Base-by-base conservation (phyloP, 148 eudicot genomes). In the Vaccinium macrocarpon region DNA sequence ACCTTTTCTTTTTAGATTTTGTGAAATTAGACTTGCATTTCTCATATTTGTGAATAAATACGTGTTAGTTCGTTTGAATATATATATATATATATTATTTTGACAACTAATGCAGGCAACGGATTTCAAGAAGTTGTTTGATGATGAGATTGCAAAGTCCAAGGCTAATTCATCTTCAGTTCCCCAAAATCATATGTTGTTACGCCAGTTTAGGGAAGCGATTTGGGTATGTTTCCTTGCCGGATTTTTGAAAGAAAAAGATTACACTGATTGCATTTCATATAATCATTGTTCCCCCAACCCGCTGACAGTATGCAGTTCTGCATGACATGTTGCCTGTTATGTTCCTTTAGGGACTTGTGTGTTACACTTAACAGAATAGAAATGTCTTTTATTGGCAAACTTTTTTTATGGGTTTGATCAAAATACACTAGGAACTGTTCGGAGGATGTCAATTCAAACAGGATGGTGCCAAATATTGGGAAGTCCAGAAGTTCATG, bases 181-280 rank as follows among this genome's bases (percentile, higher is more conserved):
- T 85, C 84, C 88, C 48, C 90, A 92, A 82, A 89, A 87, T 76
- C 81, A 83, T 90, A 88, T 70, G 64, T 76, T 90, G 66, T 84
- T 96, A 80, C 93, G 96, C 78, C 95, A 91, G 80, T 96, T 96
- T 77, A 92, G 80, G 82, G 95, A 94, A 91, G 97, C 97, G 77
- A 84, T 96, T 82, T 96, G 99, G 99, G 98, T 96, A 94, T 62
- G 89, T 83, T 78, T 86, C 25, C 52, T 76, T 48, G 29, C 52
- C 32, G 2, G 42, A 80, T 80, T 56, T 55, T 8, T 50, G 25
- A 23, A 78, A 81, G 51, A 21, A 10, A n/a, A 74, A 21, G 11
- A 56, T 42, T 72, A 49, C 1, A 74, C 13, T 62, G 8, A 25
- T 75, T 27, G 74, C 11, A 18, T 57, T 81, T 62, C 42, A 16